Evolutionary conservation across 495 filamentous ascomycete genomes (phyloP).

Genomic region (Platismatia glauca): DNA sequence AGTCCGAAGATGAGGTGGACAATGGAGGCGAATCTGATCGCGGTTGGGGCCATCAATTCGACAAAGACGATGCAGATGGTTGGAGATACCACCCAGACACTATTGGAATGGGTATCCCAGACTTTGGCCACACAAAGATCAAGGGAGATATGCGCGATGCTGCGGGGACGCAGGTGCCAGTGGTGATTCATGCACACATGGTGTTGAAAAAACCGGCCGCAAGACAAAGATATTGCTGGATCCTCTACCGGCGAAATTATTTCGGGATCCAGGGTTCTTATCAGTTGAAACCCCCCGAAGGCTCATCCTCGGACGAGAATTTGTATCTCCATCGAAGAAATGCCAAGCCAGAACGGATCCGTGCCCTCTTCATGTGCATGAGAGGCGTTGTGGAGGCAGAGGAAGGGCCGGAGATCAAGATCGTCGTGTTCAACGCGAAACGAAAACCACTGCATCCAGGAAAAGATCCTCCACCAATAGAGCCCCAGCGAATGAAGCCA

Average conservation of each 20-base stretch:
- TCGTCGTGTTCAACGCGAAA: background rate
- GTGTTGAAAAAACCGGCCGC: background rate
- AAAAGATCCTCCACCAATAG: background rate
- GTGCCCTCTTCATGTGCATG: background rate
- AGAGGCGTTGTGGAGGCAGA: background rate
- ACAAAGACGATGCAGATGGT: background rate
- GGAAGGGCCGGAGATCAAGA: background rate
- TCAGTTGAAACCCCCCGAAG: background rate
- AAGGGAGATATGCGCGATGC: background rate
- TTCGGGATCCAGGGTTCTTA: background rate
- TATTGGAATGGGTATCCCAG: background rate
- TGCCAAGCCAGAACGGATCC: background rate
- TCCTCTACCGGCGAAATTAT: slow-evolving; percentile 10
- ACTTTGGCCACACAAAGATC: background rate
- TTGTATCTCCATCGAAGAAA: background rate
- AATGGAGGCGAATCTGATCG: background rate
- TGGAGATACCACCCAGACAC: background rate
- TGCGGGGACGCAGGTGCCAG: background rate
- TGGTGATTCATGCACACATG: background rate
- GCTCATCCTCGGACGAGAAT: background rate
- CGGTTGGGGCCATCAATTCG: background rate
- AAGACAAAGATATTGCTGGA: background rate
- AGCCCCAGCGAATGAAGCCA: background rate
- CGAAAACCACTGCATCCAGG: background rate
- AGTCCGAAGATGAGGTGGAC: background rate